phyloP scores from a whole-genome alignment of 1,284 basidiomycete genomes.

The Trametes hirsuta region DNA sequence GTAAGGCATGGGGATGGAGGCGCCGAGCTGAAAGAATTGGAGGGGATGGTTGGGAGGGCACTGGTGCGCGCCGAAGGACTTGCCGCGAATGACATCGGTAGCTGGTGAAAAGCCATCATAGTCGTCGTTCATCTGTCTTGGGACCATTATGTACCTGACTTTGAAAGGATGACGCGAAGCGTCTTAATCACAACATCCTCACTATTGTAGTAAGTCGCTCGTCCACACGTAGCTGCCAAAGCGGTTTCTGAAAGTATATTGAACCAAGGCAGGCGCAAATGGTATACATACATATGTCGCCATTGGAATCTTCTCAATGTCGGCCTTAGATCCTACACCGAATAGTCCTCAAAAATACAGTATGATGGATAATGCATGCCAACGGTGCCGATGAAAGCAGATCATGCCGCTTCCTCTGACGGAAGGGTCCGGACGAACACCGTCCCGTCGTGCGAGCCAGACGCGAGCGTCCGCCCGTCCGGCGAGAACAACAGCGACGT shows the following conservation, averaged over 20 bases:
- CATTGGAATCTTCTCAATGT: no score
- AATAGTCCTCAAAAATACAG: no score
- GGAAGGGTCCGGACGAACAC: slow-evolving; percentile 7
- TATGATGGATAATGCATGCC: no score
- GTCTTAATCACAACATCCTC: no score
- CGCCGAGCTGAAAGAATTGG: not conserved
- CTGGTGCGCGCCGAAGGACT: not conserved
- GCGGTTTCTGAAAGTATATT: no score
- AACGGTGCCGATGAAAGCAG: no score
- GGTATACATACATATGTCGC: no score
- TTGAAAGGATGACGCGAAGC: not conserved
- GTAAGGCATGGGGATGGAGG: not conserved
- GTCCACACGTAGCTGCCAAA: no score
- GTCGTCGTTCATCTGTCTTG: not conserved
- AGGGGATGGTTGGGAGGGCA: not conserved
- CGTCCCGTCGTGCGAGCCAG: slow-evolving; percentile 22
- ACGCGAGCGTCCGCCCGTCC: slow-evolving; percentile 17
- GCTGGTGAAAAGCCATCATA: not conserved
- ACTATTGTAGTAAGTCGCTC: no score
- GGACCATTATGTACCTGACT: not conserved
- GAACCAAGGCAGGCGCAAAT: no score
- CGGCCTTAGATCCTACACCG: no score
- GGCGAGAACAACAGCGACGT: slow-evolving; percentile 23
- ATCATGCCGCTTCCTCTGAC: no score
- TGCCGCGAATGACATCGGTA: not conserved